Base-by-base conservation (phyloP, 257 asterid species). In the Eustoma russellianum region DNA sequence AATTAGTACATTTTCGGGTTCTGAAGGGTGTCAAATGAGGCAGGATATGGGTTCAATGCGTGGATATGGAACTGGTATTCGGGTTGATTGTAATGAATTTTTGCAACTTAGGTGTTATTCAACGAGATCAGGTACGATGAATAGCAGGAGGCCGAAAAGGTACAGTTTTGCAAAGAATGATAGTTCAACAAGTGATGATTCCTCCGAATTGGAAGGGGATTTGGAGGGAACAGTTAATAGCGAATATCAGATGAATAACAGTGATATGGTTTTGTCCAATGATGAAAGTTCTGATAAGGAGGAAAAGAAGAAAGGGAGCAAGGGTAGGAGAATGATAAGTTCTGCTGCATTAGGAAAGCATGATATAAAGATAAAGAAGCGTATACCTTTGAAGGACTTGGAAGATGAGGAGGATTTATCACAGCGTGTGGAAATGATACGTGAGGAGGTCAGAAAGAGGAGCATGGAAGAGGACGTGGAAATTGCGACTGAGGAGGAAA, bases 271-370 rank as follows among this genome's bases (percentile, higher is more conserved):
- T 14, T 74, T 63, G 18, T 68, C 68, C 15, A 77, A 70, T 30
- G 70, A 59, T 48, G 48, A 41, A 16, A 65, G 49, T 41, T 80
- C 66, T 45, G 76, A 69, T 18, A 78, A 57, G n/a, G 85, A 64
- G 13, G 83, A 73, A 48, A 52, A 33, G 28, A 67, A 40, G 33
- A 55, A 57, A 47, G 54, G 68, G 35, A 55, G 70, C 50, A 66
- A 54, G 30, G 56, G n/a, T 38, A 73, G 53, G 63, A 69, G 54
- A 68, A 63, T 66, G 61, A 17, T 56, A 16, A 82, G 88, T 66
- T 79, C 83, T 72, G 94, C 97, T 13, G 87, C 97, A 19, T 30
- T 91, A 18, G 90, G 94, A 41, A 81, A 82, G 65, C 77, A 85
- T 64, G 98, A 77, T 65, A 52, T 50, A 55, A 91, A 76, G 75